A percentile compares a stretch with the other conserved stretches of the same genome.
phyloP scores from a whole-genome alignment of 2,329 filamentous ascomycete genomes.

The Phaeosphaeria sp. region DNA sequence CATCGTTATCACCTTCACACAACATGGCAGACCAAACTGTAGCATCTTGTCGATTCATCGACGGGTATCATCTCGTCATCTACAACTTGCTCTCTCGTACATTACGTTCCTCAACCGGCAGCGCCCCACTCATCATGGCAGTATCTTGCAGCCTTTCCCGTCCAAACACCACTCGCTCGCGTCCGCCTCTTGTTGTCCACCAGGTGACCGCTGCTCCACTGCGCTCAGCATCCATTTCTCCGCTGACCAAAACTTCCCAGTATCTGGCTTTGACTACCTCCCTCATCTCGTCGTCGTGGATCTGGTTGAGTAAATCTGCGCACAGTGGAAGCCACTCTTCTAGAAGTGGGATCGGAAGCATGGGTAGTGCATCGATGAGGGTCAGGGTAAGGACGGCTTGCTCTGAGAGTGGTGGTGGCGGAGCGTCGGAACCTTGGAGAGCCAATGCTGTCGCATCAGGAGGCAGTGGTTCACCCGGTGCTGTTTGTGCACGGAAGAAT shows the following conservation, averaged over 20 bases:
- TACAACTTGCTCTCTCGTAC: slow-evolving; percentile 58
- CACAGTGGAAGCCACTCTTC: slow-evolving; percentile 82
- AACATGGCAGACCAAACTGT: neutral
- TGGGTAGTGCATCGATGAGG: slow-evolving; percentile 79
- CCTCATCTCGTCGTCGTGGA: slow-evolving; percentile 68
- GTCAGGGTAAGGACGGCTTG: slow-evolving; percentile 79
- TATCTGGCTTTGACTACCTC: slow-evolving; percentile 73
- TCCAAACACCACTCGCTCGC: slow-evolving; percentile 63
- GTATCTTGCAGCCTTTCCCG: slow-evolving; percentile 59
- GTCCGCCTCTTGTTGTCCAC: slow-evolving; percentile 76
- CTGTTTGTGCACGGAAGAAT: slow-evolving; percentile 67
- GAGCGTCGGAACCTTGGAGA: slow-evolving; percentile 41
- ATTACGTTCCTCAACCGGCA: slow-evolving; percentile 43
- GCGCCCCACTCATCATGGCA: slow-evolving; percentile 63
- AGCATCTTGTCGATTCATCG: neutral
- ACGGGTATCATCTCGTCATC: slow-evolving; percentile 12
- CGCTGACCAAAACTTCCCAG: slow-evolving; percentile 79
- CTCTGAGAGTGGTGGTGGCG: slow-evolving; percentile 67
- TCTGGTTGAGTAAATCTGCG: slow-evolving; percentile 70
- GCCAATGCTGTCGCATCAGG: slow-evolving; percentile 50
- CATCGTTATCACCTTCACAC: neutral
- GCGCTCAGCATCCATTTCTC: slow-evolving; percentile 88
- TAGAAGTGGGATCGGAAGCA: slow-evolving; percentile 71
- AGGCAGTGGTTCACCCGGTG: slow-evolving; percentile 55
- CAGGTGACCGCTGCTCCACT: slow-evolving; percentile 80